Percentiles rank a stretch among this genome's conserved stretches.
Evolutionary conservation across 257 asterid species (phyloP).

Genomic region (Solanum lycopersicoides): DNA sequence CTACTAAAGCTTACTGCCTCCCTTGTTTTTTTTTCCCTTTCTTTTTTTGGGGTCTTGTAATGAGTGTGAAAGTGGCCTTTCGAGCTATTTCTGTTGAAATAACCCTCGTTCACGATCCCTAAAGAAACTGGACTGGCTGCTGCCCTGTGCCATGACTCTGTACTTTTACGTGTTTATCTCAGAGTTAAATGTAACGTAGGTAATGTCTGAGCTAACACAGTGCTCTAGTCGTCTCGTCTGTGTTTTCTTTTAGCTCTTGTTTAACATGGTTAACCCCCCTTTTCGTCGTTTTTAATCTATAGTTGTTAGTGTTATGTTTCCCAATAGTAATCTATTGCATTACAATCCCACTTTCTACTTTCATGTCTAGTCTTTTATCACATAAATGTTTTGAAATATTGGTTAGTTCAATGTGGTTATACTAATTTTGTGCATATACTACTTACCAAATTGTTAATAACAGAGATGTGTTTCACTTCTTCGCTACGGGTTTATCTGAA

Average conservation of each 20-base stretch:
- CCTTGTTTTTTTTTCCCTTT: neutral
- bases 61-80: slow-evolving; percentile 48
- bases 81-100: slow-evolving; percentile 12
- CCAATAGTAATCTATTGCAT: neutral
- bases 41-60: slow-evolving; percentile 36
- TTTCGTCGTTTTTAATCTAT: neutral
- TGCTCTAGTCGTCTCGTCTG: slow-evolving; percentile 16
- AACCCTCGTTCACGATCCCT: slow-evolving; percentile 7
- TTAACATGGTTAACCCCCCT: neutral
- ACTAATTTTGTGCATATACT: neutral
- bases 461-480: neutral
- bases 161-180: slow-evolving; percentile 29
- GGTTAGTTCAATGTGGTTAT: neutral
- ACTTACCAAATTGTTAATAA: neutral
- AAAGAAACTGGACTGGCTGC: slow-evolving; percentile 28
- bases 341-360: neutral
- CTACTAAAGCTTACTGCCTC: slow-evolving; percentile 43
- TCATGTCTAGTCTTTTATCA: neutral
- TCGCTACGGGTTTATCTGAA: neutral
- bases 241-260: neutral
- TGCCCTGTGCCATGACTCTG: slow-evolving; percentile 39
- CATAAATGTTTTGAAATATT: neutral
- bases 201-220: slow-evolving; percentile 27
- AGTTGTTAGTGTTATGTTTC: neutral
- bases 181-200: slow-evolving; percentile 38